Percentiles rank a stretch among this genome's conserved stretches.
Evolutionary conservation across 2,329 filamentous ascomycete species (phyloP).

Genomic region (Scedosporium boydii): DNA sequence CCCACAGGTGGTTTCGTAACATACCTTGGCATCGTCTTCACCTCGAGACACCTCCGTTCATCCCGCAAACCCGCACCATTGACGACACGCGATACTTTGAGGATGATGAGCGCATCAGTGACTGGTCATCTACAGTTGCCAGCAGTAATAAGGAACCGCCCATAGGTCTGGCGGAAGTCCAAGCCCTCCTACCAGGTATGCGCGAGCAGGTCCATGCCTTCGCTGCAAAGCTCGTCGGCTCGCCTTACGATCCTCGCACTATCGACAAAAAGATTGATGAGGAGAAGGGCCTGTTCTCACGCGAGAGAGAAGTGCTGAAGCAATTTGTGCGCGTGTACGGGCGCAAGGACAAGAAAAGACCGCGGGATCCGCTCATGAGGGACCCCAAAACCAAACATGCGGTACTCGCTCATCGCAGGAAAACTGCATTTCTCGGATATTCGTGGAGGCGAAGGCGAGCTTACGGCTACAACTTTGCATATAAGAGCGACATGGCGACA

Average conservation of each 20-base stretch:
- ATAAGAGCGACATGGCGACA: background rate
- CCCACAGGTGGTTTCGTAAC: constrained; percentile 74
- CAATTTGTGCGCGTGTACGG: constrained; percentile 43
- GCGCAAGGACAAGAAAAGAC: constrained; percentile 62
- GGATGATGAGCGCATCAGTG: constrained; percentile 63
- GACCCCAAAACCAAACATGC: constrained; percentile 56
- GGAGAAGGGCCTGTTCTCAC: constrained; percentile 20
- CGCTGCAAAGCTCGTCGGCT: constrained; percentile 33
- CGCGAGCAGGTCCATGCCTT: constrained; percentile 29
- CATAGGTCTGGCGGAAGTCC: background rate
- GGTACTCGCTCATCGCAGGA: constrained; percentile 74
- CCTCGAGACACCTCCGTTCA: constrained; percentile 62
- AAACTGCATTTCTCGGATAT: constrained; percentile 81
- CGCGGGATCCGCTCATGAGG: constrained; percentile 75
- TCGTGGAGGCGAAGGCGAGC: constrained; percentile 50
- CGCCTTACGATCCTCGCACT: constrained; percentile 39
- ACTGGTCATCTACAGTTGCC: constrained; percentile 32
- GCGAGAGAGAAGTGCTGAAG: constrained; percentile 34
- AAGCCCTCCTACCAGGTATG: constrained; percentile 24
- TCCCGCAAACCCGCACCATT: constrained; percentile 58
- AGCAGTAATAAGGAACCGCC: background rate
- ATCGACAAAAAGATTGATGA: constrained; percentile 39
- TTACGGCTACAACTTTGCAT: constrained; percentile 10
- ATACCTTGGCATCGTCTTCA: constrained; percentile 73
- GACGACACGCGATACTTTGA: constrained; percentile 89